Evolutionary conservation across 805 yeast genomes (phyloP), one percentile per base, ranked within the genome.

Genomic region (Saturnispora quitensis): DNA sequence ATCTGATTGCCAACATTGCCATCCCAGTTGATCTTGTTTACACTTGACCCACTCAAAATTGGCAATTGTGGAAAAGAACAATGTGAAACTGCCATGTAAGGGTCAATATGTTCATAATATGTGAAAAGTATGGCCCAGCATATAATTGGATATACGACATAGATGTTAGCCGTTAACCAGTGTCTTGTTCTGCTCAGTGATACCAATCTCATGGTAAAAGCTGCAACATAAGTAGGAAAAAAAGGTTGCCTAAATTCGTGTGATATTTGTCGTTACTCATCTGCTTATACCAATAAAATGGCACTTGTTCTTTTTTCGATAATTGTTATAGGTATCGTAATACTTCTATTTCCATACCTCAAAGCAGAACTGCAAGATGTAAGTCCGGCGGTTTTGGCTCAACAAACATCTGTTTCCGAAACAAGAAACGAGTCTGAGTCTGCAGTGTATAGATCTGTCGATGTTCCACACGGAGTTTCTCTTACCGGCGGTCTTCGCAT

Each of bases 391-490:
- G 83, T 83, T 12, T 67, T 84, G 33, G 64, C 68, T 36, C 76
- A 79, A 58, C 97, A 89, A 65, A 76, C 95, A 1, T 73, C 81
- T 20, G 67, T 84, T 34, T 77, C 84, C 2, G 68, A 81, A 5
- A 82, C 87, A 1, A 72, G 95, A n/a, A 71, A 75, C 43, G 71
- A 73, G 5, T 73, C 76, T 47, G 95, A 89, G 63, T 78, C 90
- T 15, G 90, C 96, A 0, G 71, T 86, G 10, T 82, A 86, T 65
- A 75, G 93, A 56, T 84, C 89, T 48, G 80, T 80, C 45, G 81
- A 84, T 57, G 79, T 86, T 33, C 93, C 90, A 22, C 81, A 79
- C 62, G 86, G 88, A 5, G 63, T 78, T 53, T 84, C 86, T 0
- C 71, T 89, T 51, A 73, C 83, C 22, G 76, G 86, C 2, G 95